A percentile compares a stretch with the other conserved stretches of the same genome.
Evolutionary conservation across 768 basidiomycete species (phyloP).

Genomic region (Trametes gibbosa): DNA sequence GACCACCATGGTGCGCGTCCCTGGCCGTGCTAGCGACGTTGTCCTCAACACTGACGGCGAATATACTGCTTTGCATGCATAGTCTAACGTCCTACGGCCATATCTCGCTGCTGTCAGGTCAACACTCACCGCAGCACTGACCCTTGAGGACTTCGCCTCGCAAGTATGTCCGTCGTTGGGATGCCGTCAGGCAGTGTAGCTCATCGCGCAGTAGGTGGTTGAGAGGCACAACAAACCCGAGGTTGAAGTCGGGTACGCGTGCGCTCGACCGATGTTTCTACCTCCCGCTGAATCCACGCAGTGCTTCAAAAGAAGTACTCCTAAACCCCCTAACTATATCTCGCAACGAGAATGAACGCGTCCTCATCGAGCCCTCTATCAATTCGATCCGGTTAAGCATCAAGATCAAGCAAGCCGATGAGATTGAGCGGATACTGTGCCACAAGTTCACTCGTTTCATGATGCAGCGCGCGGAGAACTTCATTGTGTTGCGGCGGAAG

Average conservation of each 20-base stretch:
- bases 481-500: constrained; percentile 93
- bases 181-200: neutral
- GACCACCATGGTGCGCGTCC: constrained; percentile 19
- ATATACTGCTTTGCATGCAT: neutral
- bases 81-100: constrained; percentile 95
- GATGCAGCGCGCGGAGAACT: constrained; percentile 98
- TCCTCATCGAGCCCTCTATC: constrained; percentile 94
- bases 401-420: constrained; percentile 99
- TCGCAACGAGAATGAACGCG: constrained; percentile 95
- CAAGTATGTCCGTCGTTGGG: constrained; percentile 54
- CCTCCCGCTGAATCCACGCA: constrained; percentile 29
- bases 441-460: constrained; percentile 99
- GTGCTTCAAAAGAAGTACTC: constrained; percentile 90
- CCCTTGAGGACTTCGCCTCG: constrained; percentile 96
- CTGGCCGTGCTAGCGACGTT: neutral
- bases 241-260: constrained; percentile 73
- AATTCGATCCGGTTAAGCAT: constrained; percentile 97
- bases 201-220: constrained; percentile 61
- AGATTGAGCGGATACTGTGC: constrained; percentile 95
- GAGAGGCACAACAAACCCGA: constrained; percentile 98
- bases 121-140: constrained; percentile 95
- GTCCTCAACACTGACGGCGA: neutral
- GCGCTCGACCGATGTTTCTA: neutral
- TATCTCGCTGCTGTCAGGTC: constrained; percentile 96
- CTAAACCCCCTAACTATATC: constrained; percentile 93